Base-by-base conservation (phyloP, 2,329 filamentous ascomycete genomes). In the Cytospora schulzeri region DNA sequence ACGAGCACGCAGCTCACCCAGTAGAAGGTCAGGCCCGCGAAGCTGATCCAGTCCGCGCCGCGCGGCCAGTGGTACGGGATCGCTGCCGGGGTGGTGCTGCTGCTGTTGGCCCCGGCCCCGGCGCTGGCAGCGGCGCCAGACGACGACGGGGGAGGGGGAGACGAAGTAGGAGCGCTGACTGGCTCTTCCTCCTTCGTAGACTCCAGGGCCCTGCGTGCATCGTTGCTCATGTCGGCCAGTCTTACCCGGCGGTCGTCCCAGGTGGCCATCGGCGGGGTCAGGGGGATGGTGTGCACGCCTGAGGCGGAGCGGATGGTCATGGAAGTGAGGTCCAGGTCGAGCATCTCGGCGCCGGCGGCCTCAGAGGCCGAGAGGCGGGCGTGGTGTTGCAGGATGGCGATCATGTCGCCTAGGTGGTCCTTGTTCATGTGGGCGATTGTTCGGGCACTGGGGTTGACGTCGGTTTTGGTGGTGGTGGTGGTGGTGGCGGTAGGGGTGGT, bases 341-440 rank as follows among this genome's bases (percentile, higher is more conserved):
- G 79, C 68, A 97, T 80, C 48, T 80, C 76, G 24, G 91, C 64
- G 24, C 67, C 69, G 53, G 69, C 59, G 33, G 70, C 68, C 33
- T 71, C 60, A 19, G 63, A 54, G 24, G 80, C 78, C 64, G 84
- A 83, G 53, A 91, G 79, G 19, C 80, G 76, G 73, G 80, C 81
- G 79, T 88, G 92, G 76, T 92, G 85, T 68, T 88, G 88, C n/a
- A 96, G 85, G 77, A 93, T 96, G 73, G 90, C 84, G 64, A 85
- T 79, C 57, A 97, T 86, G 64, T 92, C 91, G 70, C 86, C 83
- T 59, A 83, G 80, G 78, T 97, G 94, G 76, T 94, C 90, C 52
- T 81, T 80, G 79, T 97, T 97, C 91, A 97, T 95, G 80, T 97
- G 93, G 38, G 81, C 81, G 73, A 94, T 85, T 75, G 92, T 73